Evolutionary conservation across 768 basidiomycete species (phyloP).

Genomic region (Leccinum olivaceopallidum): DNA sequence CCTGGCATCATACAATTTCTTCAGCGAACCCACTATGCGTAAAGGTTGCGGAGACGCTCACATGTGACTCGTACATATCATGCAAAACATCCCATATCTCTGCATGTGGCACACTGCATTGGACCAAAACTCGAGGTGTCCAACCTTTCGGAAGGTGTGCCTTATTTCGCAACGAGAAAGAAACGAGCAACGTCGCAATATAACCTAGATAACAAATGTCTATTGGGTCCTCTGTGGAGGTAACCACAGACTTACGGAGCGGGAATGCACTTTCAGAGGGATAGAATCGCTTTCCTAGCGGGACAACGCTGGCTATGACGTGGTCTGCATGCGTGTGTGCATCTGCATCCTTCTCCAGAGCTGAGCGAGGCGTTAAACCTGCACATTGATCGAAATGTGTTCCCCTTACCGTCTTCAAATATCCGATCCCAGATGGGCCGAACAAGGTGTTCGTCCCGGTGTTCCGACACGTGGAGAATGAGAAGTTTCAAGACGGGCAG

Average conservation of each 20-base stretch:
- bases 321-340: constrained; percentile 56
- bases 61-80: constrained; percentile 88
- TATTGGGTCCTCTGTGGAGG: background rate
- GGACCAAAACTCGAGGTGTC: constrained; percentile 75
- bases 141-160: constrained; percentile 70
- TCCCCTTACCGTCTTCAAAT: constrained; percentile 68
- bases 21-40: constrained; percentile 3
- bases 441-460: constrained; percentile 80
- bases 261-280: constrained; percentile 92
- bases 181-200: constrained; percentile 72
- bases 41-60: constrained; percentile 35
- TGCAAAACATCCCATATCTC: constrained; percentile 87
- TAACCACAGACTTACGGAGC: constrained; percentile 62
- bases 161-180: constrained; percentile 65
- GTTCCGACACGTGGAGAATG: constrained; percentile 92
- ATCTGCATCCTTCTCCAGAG: constrained; percentile 57
- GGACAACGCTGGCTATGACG: constrained; percentile 62
- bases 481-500: constrained; percentile 82
- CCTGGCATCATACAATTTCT: constrained; percentile 38
- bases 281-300: constrained; percentile 83
- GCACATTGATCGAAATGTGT: background rate
- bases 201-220: constrained; percentile 50
- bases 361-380: constrained; percentile 32
- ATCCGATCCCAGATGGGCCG: constrained; percentile 88
- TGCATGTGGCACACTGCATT: constrained; percentile 77